phyloP scores from a whole-genome alignment of 2,329 filamentous ascomycete genomes.

The Thermothelomyces thermophilus region DNA sequence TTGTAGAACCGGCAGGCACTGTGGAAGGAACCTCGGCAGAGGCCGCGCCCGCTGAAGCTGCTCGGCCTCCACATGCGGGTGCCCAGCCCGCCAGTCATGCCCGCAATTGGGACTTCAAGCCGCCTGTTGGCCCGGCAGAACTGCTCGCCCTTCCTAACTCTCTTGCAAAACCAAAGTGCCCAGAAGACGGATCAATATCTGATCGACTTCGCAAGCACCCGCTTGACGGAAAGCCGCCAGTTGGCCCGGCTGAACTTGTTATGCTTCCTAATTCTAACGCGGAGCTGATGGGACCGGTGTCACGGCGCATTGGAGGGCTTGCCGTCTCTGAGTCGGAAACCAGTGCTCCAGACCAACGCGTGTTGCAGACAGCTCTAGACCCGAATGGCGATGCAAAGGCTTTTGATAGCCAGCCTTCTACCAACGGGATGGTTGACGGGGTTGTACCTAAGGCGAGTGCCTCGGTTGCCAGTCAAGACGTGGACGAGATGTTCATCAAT shows the following conservation, averaged over 20 bases:
- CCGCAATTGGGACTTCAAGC: background rate
- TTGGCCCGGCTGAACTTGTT: constrained; percentile 18
- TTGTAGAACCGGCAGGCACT: background rate
- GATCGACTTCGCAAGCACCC: background rate
- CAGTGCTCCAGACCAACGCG: background rate
- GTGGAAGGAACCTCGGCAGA: background rate
- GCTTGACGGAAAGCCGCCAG: constrained; percentile 10
- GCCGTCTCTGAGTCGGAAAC: background rate
- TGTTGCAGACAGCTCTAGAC: background rate
- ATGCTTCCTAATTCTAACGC: background rate
- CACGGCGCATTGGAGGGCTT: background rate
- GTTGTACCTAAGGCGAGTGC: constrained; percentile 19
- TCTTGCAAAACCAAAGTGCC: constrained; percentile 8
- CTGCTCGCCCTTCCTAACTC: constrained; percentile 48
- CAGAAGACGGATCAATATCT: background rate
- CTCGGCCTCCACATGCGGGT: background rate
- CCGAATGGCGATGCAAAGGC: background rate
- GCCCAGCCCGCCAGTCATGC: background rate
- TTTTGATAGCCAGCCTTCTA: background rate
- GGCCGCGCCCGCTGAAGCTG: background rate
- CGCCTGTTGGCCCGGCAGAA: constrained; percentile 16
- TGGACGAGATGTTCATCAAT: background rate
- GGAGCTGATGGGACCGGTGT: background rate
- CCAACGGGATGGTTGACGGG: constrained; percentile 12
- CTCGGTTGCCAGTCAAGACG: constrained; percentile 2